These are phyloP conservation scores for Penicillium salamii DNA, from an alignment of 495 filamentous ascomycete genomes.

Conservation along the genomic window DNA sequence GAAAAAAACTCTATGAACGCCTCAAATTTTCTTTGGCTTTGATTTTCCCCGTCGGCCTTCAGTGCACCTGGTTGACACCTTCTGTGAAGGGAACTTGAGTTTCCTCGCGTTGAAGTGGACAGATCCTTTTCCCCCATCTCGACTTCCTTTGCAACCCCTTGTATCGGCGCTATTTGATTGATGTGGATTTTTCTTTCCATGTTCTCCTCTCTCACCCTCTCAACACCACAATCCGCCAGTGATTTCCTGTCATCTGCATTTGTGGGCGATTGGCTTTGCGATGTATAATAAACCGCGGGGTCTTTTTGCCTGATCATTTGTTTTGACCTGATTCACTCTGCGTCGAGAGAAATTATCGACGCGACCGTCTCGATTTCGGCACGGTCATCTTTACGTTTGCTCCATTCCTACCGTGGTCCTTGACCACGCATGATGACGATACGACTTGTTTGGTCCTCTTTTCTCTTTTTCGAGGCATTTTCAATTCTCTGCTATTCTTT, in stretches of 20 bases:
- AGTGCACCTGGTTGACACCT: conserved; percentile 20
- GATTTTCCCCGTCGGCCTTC: conserved; percentile 4
- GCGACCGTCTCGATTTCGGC: conserved; percentile 4
- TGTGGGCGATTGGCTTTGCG: conserved; percentile 28
- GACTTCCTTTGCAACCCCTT: conserved; percentile 11
- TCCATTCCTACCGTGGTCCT: conserved; percentile 1
- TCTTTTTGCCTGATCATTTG: conserved; percentile 6
- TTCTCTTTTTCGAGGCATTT: conserved; percentile 23
- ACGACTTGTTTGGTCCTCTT: conserved; percentile 18
- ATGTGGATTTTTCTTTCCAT: conserved; percentile 8
- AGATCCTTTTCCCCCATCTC: conserved; percentile 13
- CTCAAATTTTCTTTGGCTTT: conserved; percentile 11
- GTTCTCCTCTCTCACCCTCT: conserved; percentile 3
- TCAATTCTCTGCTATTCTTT: conserved; percentile 25
- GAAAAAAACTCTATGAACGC: conserved; percentile 13
- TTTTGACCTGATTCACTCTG: neutral
- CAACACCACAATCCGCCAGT: conserved; percentile 1
- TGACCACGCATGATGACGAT: conserved; percentile 25
- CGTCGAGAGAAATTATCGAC: conserved; percentile 20
- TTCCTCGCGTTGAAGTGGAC: conserved; percentile 16
- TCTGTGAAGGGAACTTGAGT: conserved; percentile 18
- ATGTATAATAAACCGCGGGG: conserved; percentile 48
- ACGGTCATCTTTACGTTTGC: conserved; percentile 10
- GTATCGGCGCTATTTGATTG: conserved; percentile 17
- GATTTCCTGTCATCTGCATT: conserved; percentile 3